phyloP scores from a whole-genome alignment of 331 rosid genomes.

The Spiraea crenata region DNA sequence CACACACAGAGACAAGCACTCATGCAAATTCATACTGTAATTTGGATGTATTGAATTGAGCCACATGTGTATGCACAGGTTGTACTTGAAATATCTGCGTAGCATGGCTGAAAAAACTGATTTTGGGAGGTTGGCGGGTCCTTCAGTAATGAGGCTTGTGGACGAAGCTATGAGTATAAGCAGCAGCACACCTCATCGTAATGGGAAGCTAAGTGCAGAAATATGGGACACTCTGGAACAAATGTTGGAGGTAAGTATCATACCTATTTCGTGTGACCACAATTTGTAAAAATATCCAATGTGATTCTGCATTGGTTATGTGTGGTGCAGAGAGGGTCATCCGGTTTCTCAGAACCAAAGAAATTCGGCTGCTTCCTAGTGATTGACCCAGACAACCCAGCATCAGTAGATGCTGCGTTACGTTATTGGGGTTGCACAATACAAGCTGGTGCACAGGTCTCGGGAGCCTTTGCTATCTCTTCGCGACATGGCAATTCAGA shows the following conservation, averaged over 20 bases:
- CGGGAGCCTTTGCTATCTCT: constrained; percentile 64
- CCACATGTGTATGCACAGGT: constrained; percentile 38
- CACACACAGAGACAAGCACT: neutral
- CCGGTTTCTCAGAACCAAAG: constrained; percentile 63
- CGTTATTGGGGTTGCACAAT: constrained; percentile 94
- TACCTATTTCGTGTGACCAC: constrained; percentile 5
- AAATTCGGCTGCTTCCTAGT: constrained; percentile 74
- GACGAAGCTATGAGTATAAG: constrained; percentile 71
- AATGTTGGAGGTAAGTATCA: constrained; percentile 65
- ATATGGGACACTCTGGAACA: constrained; percentile 74
- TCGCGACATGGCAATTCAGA: constrained; percentile 41
- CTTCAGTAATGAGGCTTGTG: constrained; percentile 83
- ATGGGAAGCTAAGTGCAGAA: constrained; percentile 65
- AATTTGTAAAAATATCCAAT: constrained; percentile 9
- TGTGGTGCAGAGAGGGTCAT: constrained; percentile 66
- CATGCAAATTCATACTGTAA: neutral
- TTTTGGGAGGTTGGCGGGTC: constrained; percentile 86
- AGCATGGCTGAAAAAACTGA: constrained; percentile 82
- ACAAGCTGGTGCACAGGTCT: constrained; percentile 84
- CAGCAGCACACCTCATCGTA: constrained; percentile 42
- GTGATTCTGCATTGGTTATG: constrained; percentile 27
- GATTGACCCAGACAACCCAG: constrained; percentile 67
- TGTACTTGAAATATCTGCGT: constrained; percentile 79
- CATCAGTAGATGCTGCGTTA: constrained; percentile 63
- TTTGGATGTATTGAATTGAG: constrained; percentile 2